These are phyloP conservation scores for Cystofilobasidium macerans DNA, from an alignment of 768 basidiomycete species.

Conservation along the genomic window DNA sequence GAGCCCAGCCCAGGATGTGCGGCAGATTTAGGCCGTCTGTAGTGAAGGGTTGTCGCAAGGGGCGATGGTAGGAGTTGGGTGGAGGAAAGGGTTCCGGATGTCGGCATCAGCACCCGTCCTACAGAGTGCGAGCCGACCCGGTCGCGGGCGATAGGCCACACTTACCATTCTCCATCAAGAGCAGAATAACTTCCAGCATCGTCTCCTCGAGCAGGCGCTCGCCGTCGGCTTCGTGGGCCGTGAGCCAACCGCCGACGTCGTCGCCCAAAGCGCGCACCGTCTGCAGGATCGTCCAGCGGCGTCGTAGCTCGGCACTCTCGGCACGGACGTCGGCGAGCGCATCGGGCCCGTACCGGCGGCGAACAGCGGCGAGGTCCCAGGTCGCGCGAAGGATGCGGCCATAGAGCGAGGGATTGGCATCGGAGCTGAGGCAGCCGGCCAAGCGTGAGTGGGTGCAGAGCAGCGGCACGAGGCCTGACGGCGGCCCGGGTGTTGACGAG, in stretches of 20 bases:
- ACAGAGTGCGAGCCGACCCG: no score
- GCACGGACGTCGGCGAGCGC: background rate
- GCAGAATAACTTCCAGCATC: background rate
- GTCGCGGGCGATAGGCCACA: background rate
- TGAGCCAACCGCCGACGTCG: background rate
- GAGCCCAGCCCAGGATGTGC: background rate
- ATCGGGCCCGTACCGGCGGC: background rate
- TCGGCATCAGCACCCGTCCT: no score
- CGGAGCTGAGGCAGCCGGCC: background rate
- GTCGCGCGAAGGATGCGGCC: background rate
- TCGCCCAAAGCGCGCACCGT: background rate
- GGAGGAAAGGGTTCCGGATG: no score
- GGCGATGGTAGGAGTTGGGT: no score
- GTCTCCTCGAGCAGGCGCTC: background rate
- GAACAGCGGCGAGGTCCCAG: background rate
- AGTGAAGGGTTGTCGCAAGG: background rate
- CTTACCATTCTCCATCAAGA: background rate
- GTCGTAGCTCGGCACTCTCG: background rate
- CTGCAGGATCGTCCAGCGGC: background rate
- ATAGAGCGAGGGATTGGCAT: background rate
- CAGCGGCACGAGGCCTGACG: background rate
- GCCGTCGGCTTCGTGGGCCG: background rate
- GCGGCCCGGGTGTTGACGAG: background rate
- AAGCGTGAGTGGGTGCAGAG: background rate
- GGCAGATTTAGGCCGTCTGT: background rate